A percentile compares a stretch with the other conserved stretches of the same genome.
Evolutionary conservation across 179 eudicot species (phyloP).

Genomic region (Actinidia chinensis): DNA sequence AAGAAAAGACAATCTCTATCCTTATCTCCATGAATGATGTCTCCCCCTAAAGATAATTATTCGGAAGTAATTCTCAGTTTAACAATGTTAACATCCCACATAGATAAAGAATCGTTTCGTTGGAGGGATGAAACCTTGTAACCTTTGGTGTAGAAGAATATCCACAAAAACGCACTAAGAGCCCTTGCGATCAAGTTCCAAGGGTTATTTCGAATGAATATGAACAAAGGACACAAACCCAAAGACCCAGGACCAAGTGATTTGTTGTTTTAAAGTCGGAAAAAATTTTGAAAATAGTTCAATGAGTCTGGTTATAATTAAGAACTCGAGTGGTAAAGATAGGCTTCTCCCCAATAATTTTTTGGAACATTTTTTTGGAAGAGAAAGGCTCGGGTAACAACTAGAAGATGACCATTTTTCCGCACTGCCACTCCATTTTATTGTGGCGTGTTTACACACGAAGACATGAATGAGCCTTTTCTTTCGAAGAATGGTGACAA

Average conservation of each 20-base stretch:
- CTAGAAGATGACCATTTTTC: background rate
- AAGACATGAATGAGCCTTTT: background rate
- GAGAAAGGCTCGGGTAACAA: background rate
- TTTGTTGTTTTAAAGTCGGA: background rate
- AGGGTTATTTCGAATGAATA: background rate
- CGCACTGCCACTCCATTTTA: background rate
- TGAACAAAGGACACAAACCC: background rate
- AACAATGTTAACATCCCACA: background rate
- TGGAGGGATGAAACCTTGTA: background rate
- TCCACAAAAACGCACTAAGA: background rate
- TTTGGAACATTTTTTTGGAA: background rate
- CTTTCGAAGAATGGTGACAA: background rate
- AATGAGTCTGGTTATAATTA: background rate
- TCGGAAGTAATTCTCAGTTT: too few relatives aligned
- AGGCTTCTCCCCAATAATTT: background rate
- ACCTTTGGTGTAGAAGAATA: background rate
- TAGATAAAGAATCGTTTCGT: too few relatives aligned
- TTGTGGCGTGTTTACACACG: background rate
- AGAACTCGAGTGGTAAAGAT: background rate
- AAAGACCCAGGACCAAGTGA: background rate
- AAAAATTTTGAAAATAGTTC: background rate
- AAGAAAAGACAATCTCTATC: background rate
- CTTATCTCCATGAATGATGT: background rate
- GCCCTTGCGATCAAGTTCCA: background rate
- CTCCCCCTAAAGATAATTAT: background rate